A percentile compares a stretch with the other conserved stretches of the same genome.
These are phyloP conservation scores for Aspergillus sp. DNA, from an alignment of 2,329 filamentous ascomycete species.

Conservation along the genomic window DNA sequence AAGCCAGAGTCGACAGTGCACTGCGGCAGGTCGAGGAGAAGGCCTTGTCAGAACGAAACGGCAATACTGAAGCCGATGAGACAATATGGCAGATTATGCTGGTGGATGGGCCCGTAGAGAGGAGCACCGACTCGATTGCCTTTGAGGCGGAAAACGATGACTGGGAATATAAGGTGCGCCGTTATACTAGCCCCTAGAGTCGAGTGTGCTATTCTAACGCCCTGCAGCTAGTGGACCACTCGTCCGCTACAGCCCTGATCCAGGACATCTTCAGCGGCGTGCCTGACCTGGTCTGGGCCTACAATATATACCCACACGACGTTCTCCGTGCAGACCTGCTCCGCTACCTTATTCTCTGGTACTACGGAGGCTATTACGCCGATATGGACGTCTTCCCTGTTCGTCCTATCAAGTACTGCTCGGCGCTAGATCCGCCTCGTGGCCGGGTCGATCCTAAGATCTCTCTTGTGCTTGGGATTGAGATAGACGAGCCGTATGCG, in stretches of 20 bases:
- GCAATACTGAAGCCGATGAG: slow-evolving; percentile 7
- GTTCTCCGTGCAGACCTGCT: slow-evolving; percentile 43
- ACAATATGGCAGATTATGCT: slow-evolving; percentile 25
- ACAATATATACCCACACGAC: slow-evolving; percentile 34
- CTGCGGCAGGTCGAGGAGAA: slow-evolving; percentile 15
- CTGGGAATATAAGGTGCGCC: slow-evolving; percentile 21
- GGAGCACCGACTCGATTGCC: slow-evolving; percentile 16
- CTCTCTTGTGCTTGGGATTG: slow-evolving; percentile 24
- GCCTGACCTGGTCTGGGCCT: slow-evolving; percentile 3
- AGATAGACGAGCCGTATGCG: slow-evolving; percentile 29
- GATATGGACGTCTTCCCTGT: slow-evolving; percentile 24
- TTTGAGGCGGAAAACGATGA: slow-evolving; percentile 19
- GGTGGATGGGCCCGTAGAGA: slow-evolving; percentile 5
- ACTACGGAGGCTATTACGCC: slow-evolving; percentile 28
- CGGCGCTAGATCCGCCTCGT: slow-evolving; percentile 14
- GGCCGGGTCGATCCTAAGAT: slow-evolving; percentile 11
- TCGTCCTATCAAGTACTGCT: slow-evolving; percentile 19
- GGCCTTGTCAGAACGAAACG: slow-evolving; percentile 6
- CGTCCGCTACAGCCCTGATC: neutral
- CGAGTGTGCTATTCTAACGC: too few relatives aligned
- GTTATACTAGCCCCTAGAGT: too few relatives aligned
- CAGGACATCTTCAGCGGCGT: neutral
- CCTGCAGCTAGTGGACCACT: neutral
- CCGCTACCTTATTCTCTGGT: slow-evolving; percentile 29
- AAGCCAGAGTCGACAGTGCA: slow-evolving; percentile 11